These are phyloP conservation scores for Botrytis paeoniae DNA, from an alignment of 2,329 filamentous ascomycete species.

Conservation along the genomic window DNA sequence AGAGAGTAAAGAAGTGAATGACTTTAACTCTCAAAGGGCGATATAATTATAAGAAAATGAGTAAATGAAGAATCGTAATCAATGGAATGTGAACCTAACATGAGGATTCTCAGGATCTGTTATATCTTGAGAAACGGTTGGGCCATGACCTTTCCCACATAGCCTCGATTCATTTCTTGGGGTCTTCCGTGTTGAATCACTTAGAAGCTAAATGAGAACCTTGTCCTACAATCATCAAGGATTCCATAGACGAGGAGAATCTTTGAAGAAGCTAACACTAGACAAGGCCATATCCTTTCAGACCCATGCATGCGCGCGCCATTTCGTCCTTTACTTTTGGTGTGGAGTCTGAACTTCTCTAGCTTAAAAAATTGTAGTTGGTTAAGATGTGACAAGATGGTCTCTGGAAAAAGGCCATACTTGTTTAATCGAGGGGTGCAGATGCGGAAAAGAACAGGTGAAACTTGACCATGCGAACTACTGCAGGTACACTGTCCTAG, in stretches of 20 bases:
- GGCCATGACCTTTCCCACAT: conserved; percentile 19
- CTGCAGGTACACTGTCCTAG: conserved; percentile 16
- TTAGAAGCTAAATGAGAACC: conserved; percentile 7
- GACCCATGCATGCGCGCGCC: conserved; percentile 20
- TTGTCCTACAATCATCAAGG: conserved; percentile 3
- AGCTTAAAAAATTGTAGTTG: not conserved
- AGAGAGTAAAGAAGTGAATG: conserved; percentile 45
- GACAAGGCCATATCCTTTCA: conserved; percentile 7
- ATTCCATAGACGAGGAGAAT: conserved; percentile 11
- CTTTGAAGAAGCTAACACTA: conserved; percentile 12
- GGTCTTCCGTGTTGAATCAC: conserved; percentile 12
- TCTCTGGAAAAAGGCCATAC: not conserved
- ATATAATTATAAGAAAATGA: conserved; percentile 20
- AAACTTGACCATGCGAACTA: conserved; percentile 15
- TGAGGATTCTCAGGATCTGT: conserved; percentile 23
- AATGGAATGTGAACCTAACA: conserved; percentile 5
- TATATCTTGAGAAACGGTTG: conserved; percentile 19
- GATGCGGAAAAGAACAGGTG: conserved; percentile 9
- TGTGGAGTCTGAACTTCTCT: not conserved
- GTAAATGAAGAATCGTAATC: conserved; percentile 12
- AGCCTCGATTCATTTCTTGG: conserved; percentile 14
- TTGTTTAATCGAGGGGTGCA: conserved; percentile 11
- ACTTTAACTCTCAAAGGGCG: conserved; percentile 40
- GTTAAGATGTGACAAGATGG: conserved; percentile 1
- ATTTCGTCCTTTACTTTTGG: conserved; percentile 1